A percentile compares a stretch with the other conserved stretches of the same genome.
phyloP scores from a whole-genome alignment of 148 eudicot genomes.

The Linanthus parryae region DNA sequence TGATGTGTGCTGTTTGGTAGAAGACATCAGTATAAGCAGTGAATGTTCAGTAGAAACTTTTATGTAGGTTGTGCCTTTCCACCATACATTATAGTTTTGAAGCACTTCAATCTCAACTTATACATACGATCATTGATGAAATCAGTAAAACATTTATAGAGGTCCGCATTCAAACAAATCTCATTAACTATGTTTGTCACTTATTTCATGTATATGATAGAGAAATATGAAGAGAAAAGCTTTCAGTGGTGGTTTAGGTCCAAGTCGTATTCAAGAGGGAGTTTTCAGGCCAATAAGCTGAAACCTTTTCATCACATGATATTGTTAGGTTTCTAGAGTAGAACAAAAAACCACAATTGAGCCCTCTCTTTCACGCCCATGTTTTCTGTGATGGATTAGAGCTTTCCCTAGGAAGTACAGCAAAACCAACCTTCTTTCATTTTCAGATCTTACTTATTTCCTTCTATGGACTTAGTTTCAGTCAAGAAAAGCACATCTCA shows the following conservation, averaged over 20 bases:
- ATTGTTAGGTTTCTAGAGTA: conserved; percentile 3
- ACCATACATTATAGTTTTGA: no score
- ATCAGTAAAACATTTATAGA: neutral
- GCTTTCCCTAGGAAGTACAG: neutral
- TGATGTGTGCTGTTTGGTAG: neutral
- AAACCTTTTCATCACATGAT: conserved; percentile 7
- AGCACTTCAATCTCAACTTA: no score
- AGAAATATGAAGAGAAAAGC: conserved; percentile 1
- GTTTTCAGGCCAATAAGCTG: neutral
- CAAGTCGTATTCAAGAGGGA: conserved; percentile 1
- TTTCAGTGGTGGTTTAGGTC: conserved; percentile 3
- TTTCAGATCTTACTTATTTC: conserved; percentile 13
- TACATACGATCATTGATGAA: neutral
- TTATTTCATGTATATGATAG: conserved; percentile 1
- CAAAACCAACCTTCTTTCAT: conserved; percentile 13
- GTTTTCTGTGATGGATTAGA: neutral
- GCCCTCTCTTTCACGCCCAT: conserved; percentile 2
- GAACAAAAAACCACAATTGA: conserved; percentile 1
- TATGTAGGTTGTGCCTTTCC: neutral
- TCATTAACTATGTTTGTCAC: no score
- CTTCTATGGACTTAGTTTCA: conserved; percentile 3
- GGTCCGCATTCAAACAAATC: no score
- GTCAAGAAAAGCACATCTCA: conserved; percentile 1
- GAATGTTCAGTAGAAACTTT: neutral
- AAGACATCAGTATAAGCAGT: neutral